phyloP scores from a whole-genome alignment of 2,329 filamentous ascomycete genomes.

The Sodiomyces alkalinus region DNA sequence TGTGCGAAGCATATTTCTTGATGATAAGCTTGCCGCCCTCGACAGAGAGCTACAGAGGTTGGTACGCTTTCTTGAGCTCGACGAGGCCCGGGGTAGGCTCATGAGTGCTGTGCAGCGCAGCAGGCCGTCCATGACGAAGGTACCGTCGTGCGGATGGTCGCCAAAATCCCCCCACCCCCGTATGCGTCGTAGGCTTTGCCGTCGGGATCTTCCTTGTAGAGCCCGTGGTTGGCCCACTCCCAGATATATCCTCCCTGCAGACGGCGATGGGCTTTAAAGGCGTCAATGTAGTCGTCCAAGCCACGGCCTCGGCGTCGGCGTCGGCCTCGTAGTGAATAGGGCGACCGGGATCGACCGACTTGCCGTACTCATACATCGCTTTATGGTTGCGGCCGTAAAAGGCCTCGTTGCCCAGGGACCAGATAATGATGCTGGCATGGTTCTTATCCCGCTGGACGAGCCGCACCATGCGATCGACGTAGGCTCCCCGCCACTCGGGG shows the following conservation, averaged over 20 bases:
- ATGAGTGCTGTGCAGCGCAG: constrained; percentile 34
- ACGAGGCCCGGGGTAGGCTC: constrained; percentile 38
- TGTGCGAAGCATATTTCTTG: too few species aligned
- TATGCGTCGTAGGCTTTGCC: constrained; percentile 38
- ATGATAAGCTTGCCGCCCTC: constrained; percentile 21
- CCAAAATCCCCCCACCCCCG: constrained; percentile 47
- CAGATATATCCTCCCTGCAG: constrained; percentile 54
- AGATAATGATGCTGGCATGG: constrained; percentile 54
- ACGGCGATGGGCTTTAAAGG: constrained; percentile 42
- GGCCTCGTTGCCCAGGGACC: constrained; percentile 60
- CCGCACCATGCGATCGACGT: constrained; percentile 50
- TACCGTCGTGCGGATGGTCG: constrained; percentile 42
- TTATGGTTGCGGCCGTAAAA: constrained; percentile 56
- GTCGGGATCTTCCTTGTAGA: constrained; percentile 28
- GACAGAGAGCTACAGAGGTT: constrained; percentile 31
- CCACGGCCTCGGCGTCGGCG: constrained; percentile 36
- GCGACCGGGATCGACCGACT: constrained; percentile 38
- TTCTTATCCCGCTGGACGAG: constrained; percentile 56
- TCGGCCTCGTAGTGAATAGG: constrained; percentile 56
- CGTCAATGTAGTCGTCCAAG: constrained; percentile 51
- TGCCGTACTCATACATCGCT: constrained; percentile 51
- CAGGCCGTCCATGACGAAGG: constrained; percentile 48
- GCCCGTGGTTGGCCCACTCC: constrained; percentile 50
- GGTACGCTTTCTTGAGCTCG: constrained; percentile 42
- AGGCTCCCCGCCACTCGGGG: constrained; percentile 44